These are phyloP conservation scores for Fusarium mexicanum DNA, from an alignment of 2,329 filamentous ascomycete genomes.

Conservation along the genomic window DNA sequence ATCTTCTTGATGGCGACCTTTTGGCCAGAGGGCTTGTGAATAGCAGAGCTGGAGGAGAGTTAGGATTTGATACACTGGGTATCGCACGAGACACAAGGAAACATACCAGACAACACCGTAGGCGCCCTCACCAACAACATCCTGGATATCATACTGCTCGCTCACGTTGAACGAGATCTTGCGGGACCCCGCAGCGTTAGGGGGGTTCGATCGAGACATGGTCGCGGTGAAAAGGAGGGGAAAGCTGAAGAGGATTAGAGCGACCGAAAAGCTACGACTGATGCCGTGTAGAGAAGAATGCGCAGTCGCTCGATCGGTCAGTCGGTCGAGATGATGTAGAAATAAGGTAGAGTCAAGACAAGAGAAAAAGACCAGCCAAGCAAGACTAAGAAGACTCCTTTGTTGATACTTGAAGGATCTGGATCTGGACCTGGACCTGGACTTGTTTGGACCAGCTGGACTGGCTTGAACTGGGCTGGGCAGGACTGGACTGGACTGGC, in stretches of 20 bases:
- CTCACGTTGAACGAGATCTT: conserved; percentile 99
- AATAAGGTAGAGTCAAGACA: conserved; percentile 23
- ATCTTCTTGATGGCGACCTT: conserved; percentile 99
- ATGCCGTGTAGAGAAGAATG: conserved; percentile 3
- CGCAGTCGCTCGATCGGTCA: conserved; percentile 22
- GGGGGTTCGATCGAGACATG: conserved; percentile 66
- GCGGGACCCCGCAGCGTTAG: conserved; percentile 71
- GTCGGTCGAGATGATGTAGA: conserved; percentile 22
- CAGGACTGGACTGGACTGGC: neutral
- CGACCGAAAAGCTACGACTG: neutral
- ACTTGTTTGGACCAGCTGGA: neutral
- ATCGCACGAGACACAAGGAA: neutral
- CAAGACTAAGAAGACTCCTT: conserved; percentile 35
- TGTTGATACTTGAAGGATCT: conserved; percentile 26
- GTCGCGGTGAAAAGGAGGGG: conserved; percentile 6
- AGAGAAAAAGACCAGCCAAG: conserved; percentile 35
- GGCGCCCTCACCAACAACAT: conserved; percentile 98
- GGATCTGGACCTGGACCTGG: neutral
- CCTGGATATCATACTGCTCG: conserved; percentile 99
- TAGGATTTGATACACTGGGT: neutral
- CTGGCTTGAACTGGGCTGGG: neutral
- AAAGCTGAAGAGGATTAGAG: neutral
- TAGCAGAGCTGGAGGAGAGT: conserved; percentile 75
- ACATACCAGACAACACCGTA: conserved; percentile 97
- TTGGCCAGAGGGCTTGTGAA: conserved; percentile 97